Percentiles rank a stretch among this genome's conserved stretches.
phyloP scores from a whole-genome alignment of 1,139 yeast genomes.

The Zygosaccharomyces sapae region DNA sequence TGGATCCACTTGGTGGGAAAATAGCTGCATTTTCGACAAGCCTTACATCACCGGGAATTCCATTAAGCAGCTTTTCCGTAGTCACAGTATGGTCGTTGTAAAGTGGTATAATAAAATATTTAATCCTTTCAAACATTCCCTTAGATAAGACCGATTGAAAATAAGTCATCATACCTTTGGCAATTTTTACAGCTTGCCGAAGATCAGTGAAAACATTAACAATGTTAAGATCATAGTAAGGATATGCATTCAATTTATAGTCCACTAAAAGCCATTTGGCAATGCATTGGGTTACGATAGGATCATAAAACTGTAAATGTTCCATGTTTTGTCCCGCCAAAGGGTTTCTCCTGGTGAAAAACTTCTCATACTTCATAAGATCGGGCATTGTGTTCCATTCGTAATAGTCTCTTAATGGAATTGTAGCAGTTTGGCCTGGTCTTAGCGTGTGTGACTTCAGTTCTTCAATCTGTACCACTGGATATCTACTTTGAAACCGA shows the following conservation, averaged over 20 bases:
- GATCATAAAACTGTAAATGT: constrained; percentile 20
- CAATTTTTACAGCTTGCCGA: constrained; percentile 21
- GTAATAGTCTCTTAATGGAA: constrained; percentile 26
- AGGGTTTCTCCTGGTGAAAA: constrained; percentile 19
- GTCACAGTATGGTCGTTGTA: constrained; percentile 16
- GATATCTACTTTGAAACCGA: constrained; percentile 12
- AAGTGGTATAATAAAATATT: constrained; percentile 28
- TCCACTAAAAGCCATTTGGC: constrained; percentile 33
- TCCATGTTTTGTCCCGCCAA: constrained; percentile 7
- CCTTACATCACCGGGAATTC: constrained; percentile 22
- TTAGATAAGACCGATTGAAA: constrained; percentile 17
- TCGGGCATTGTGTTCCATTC: constrained; percentile 22
- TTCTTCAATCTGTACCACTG: constrained; percentile 14
- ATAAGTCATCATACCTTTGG: constrained; percentile 23
- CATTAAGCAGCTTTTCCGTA: constrained; percentile 10
- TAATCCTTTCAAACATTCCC: constrained; percentile 25
- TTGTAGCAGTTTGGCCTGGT: constrained; percentile 9
- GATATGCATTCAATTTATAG: constrained; percentile 32
- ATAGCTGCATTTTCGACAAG: constrained; percentile 17
- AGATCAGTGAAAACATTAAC: constrained; percentile 30
- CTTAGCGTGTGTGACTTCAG: constrained; percentile 10
- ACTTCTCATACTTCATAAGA: constrained; percentile 21
- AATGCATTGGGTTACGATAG: constrained; percentile 26
- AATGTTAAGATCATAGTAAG: constrained; percentile 33
- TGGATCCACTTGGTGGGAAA: constrained; percentile 10